phyloP scores from a whole-genome alignment of 768 basidiomycete genomes.

The Pluteus cervinus region DNA sequence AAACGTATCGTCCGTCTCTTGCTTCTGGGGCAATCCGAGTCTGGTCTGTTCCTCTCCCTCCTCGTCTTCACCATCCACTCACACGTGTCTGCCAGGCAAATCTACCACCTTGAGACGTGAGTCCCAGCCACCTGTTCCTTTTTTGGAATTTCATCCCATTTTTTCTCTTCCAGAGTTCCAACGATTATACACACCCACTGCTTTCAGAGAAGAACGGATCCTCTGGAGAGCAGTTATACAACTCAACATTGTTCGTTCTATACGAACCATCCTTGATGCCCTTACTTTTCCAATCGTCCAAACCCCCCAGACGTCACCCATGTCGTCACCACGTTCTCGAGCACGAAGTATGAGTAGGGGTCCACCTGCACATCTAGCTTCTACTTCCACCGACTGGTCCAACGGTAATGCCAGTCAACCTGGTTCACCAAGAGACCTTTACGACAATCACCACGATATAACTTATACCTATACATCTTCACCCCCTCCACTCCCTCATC shows the following conservation, averaged over 20 bases:
- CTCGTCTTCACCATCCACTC: conserved; percentile 5
- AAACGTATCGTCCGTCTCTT: conserved; percentile 66
- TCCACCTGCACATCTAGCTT: conserved; percentile 17
- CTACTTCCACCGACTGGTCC: neutral
- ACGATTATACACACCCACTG: conserved; percentile 64
- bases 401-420: conserved; percentile 4
- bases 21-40: conserved; percentile 79
- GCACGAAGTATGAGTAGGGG: conserved; percentile 28
- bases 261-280: conserved; percentile 67
- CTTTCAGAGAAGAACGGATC: conserved; percentile 69
- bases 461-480: too few relatives aligned
- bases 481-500: conserved; percentile 13
- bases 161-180: conserved; percentile 62
- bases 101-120: conserved; percentile 76
- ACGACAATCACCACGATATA: conserved; percentile 4
- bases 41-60: conserved; percentile 39
- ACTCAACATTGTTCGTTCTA: conserved; percentile 73
- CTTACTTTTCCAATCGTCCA: conserved; percentile 23
- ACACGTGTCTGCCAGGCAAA: conserved; percentile 44
- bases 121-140: conserved; percentile 15
- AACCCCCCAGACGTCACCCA: conserved; percentile 27
- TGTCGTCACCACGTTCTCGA: conserved; percentile 28
- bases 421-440: too few relatives aligned
- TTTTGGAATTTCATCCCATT: conserved; percentile 5
- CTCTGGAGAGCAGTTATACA: conserved; percentile 85